Percentiles rank a stretch among this genome's conserved stretches.
Conservation (phyloP, 2,329 filamentous ascomycete genomes). For the Neophaeococcomyces aloes region DNA sequence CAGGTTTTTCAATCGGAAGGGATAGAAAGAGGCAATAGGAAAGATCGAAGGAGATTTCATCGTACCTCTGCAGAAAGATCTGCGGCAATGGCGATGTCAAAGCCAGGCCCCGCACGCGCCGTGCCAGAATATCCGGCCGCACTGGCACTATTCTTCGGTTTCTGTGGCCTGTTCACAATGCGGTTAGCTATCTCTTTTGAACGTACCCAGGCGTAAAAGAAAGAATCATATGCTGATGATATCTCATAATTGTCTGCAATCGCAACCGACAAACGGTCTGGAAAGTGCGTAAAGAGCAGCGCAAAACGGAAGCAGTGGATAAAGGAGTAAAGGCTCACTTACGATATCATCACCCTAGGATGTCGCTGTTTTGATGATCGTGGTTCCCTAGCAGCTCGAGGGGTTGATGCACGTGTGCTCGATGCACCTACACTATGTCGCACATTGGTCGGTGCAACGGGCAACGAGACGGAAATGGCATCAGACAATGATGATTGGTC, state of each 20-base stretch:
- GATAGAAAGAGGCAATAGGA: conserved; percentile 5
- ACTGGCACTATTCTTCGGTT: conserved; percentile 21
- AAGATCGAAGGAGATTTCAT: conserved; percentile 18
- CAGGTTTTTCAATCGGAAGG: background rate
- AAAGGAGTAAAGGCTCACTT: conserved; percentile 18
- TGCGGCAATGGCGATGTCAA: conserved; percentile 17
- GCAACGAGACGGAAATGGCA: conserved; percentile 19
- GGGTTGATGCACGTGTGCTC: conserved; percentile 23
- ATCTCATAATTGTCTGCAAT: too few relatives aligned
- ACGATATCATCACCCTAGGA: conserved; percentile 58
- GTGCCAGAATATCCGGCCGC: conserved; percentile 13
- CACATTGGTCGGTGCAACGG: conserved; percentile 39
- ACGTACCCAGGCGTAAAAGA: too few relatives aligned
- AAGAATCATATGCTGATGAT: too few relatives aligned
- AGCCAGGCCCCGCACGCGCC: conserved; percentile 20
- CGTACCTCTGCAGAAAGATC: conserved; percentile 40
- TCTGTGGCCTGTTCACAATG: conserved; percentile 18
- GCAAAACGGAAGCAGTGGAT: background rate
- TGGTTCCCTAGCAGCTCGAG: conserved; percentile 25
- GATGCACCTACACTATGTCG: conserved; percentile 38
- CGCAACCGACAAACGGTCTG: background rate
- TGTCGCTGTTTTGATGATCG: conserved; percentile 34
- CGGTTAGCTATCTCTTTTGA: background rate
- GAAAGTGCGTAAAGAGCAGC: background rate
- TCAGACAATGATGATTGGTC: conserved; percentile 23